Evolutionary conservation across 768 basidiomycete genomes (phyloP).

Genomic region (Rhizopogon vulgaris): DNA sequence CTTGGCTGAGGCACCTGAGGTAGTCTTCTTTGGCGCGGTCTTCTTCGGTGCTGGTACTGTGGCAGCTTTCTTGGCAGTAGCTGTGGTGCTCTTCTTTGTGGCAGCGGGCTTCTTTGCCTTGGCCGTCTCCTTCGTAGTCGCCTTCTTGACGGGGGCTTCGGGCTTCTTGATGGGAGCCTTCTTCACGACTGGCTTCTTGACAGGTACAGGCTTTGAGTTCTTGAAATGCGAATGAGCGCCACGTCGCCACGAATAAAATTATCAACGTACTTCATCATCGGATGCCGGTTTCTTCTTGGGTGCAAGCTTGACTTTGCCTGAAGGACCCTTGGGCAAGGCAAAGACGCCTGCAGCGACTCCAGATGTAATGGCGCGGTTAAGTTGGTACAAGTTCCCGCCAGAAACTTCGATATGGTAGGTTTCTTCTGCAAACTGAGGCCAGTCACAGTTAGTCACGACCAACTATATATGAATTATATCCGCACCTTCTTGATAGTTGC

Average conservation of each 20-base stretch:
- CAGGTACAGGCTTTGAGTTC: conserved; percentile 15
- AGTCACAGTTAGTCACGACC: not conserved
- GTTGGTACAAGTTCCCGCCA: conserved; percentile 35
- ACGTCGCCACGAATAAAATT: not conserved
- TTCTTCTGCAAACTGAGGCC: conserved; percentile 41
- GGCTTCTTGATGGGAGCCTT: conserved; percentile 26
- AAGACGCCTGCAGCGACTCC: conserved; percentile 47
- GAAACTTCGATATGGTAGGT: conserved; percentile 43
- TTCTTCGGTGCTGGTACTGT: conserved; percentile 28
- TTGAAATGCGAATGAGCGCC: not conserved
- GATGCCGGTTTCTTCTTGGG: conserved; percentile 40
- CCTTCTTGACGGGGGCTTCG: conserved; percentile 24
- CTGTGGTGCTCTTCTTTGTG: conserved; percentile 23
- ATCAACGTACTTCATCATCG: conserved; percentile 43
- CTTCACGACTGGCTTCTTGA: conserved; percentile 22
- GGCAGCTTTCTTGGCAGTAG: conserved; percentile 27
- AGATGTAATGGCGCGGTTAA: conserved; percentile 45
- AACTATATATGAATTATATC: conserved; percentile 12
- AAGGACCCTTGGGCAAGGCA: conserved; percentile 51
- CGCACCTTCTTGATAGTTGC: conserved; percentile 73
- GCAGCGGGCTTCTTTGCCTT: conserved; percentile 31
- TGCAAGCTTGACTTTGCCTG: conserved; percentile 72
- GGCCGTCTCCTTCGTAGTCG: conserved; percentile 23
- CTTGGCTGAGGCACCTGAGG: conserved; percentile 14
- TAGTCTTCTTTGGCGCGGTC: conserved; percentile 29